Conservation (phyloP, 148 eudicot species). For the Rhododendron simsii region DNA sequence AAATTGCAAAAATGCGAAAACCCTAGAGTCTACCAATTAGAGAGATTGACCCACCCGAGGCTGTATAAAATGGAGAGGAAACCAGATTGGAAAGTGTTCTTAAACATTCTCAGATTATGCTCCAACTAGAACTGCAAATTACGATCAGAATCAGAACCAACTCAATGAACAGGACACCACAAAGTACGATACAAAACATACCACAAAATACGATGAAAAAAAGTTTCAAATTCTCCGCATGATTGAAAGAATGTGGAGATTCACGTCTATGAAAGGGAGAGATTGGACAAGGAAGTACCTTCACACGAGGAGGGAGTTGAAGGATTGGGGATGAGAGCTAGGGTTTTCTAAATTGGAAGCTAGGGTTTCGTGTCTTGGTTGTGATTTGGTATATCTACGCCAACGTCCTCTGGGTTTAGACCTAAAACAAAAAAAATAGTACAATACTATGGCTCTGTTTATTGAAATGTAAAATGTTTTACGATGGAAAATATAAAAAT, state of each 20-base stretch:
- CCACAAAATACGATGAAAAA: not conserved
- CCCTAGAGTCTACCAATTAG: not conserved
- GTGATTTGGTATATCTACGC: not conserved
- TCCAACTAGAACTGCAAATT: not conserved
- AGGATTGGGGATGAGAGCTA: not conserved
- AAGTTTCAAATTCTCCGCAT: not conserved
- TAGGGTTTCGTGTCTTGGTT: not conserved
- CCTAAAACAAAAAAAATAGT: too few species aligned
- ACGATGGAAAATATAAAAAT: too few species aligned
- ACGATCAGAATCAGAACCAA: not conserved
- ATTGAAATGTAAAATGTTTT: too few species aligned
- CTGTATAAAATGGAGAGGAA: conserved; percentile 86
- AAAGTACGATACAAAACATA: not conserved
- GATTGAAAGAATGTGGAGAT: not conserved
- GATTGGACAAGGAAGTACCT: not conserved
- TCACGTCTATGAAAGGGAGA: not conserved
- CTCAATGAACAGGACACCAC: not conserved
- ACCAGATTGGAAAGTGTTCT: conserved; percentile 95
- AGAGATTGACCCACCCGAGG: conserved; percentile 58
- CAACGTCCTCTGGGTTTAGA: too few species aligned
- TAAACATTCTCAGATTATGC: conserved; percentile 46
- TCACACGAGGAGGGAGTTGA: not conserved
- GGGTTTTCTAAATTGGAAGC: not conserved
- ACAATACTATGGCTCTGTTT: too few species aligned
- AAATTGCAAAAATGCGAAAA: not conserved